phyloP scores from a whole-genome alignment of 2,329 filamentous ascomycete genomes.

The Ophiostoma novo-ulmi region DNA sequence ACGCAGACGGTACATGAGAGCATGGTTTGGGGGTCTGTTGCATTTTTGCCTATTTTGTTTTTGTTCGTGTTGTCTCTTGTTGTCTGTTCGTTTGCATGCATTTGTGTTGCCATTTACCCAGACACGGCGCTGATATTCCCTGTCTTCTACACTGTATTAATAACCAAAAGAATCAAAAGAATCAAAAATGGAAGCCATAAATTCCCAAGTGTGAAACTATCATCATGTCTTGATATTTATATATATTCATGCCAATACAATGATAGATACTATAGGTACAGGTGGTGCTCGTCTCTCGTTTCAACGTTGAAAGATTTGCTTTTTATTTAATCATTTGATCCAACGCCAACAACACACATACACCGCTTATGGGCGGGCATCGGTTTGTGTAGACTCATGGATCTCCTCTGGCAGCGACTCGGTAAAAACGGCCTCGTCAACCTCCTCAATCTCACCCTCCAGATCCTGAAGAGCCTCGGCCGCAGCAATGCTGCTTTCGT shows the following conservation, averaged over 20 bases:
- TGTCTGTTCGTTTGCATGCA: neutral
- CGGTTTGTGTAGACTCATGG: conserved; percentile 1
- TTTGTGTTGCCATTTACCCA: neutral
- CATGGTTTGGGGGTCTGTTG: neutral
- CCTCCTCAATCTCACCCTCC: conserved; percentile 3
- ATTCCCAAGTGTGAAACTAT: too few species aligned
- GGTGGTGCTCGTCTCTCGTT: neutral
- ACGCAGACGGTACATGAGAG: neutral
- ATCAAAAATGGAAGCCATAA: neutral
- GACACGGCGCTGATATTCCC: neutral
- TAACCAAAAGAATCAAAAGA: conserved; percentile 1
- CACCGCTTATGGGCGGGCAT: neutral
- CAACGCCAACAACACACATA: neutral
- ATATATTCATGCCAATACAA: conserved; percentile 12
- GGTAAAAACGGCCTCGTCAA: neutral
- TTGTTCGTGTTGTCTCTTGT: too few species aligned
- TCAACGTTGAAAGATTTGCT: neutral
- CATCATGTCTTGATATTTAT: neutral
- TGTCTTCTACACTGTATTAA: conserved; percentile 1
- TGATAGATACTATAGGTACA: conserved; percentile 16
- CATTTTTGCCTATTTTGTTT: neutral
- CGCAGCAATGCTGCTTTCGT: conserved; percentile 1
- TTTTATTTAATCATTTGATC: neutral
- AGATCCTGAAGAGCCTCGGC: conserved; percentile 9
- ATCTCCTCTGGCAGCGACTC: conserved; percentile 10